These are phyloP conservation scores for Lactarius pseudohatsudake DNA, from an alignment of 768 basidiomycete genomes.

Conservation along the genomic window DNA sequence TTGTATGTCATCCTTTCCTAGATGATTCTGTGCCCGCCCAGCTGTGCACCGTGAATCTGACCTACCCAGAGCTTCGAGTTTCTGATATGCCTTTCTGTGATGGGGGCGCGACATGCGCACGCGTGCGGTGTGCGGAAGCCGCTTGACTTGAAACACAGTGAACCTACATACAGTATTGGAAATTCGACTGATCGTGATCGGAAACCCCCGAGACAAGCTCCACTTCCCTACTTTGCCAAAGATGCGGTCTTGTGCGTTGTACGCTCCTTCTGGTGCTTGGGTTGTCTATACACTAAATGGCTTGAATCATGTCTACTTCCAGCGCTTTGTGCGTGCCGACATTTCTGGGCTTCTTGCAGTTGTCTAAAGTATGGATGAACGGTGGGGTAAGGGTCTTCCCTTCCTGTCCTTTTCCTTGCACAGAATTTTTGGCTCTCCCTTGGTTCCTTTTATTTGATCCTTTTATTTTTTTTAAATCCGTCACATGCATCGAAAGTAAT, in stretches of 20 bases:
- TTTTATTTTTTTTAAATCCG: no score
- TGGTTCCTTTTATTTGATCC: no score
- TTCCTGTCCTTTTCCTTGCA: neutral
- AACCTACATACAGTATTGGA: neutral
- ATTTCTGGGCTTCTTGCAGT: conserved; percentile 38
- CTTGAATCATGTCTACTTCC: no score
- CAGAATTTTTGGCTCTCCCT: neutral
- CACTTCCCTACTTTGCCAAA: neutral
- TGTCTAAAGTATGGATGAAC: neutral
- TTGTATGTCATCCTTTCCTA: conserved; percentile 6
- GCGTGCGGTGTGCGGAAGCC: neutral
- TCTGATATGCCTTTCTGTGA: conserved; percentile 1
- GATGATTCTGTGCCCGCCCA: neutral
- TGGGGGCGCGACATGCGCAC: neutral
- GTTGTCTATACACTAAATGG: neutral
- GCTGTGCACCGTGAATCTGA: neutral
- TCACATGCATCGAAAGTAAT: no score
- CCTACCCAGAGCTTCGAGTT: neutral
- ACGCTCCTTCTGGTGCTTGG: neutral
- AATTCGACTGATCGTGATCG: neutral
- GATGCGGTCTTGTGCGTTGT: neutral
- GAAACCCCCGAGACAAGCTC: neutral
- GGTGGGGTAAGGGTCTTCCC: neutral
- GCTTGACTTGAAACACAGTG: neutral
- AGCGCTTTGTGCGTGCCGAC: no score